These are phyloP conservation scores for Tremella mesenterica DNA, from an alignment of 768 basidiomycete genomes.

Conservation along the genomic window DNA sequence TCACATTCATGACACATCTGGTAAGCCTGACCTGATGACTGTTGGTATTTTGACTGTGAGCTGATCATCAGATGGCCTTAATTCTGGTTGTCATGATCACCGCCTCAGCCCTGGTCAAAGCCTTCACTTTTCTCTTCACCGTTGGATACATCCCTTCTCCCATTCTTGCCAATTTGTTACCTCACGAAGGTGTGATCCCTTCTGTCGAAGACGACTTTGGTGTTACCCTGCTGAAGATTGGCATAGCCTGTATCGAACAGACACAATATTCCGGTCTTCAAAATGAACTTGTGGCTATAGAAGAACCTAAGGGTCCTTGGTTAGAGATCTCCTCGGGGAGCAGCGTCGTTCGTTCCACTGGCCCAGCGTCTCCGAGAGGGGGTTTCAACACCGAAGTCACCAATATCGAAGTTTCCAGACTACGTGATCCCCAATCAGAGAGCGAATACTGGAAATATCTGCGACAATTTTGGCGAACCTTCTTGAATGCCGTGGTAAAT, in stretches of 20 bases:
- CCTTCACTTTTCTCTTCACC: slow-evolving; percentile 33
- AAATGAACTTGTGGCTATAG: slow-evolving; percentile 28
- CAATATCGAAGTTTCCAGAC: slow-evolving; percentile 23
- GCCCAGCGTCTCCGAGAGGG: neutral
- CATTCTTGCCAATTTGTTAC: slow-evolving; percentile 24
- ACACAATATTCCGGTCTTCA: slow-evolving; percentile 35
- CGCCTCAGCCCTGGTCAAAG: slow-evolving; percentile 24
- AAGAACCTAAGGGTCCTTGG: slow-evolving; percentile 23
- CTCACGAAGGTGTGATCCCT: slow-evolving; percentile 31
- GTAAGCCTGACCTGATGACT: slow-evolving; percentile 20
- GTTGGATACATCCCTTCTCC: slow-evolving; percentile 35
- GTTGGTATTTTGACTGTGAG: too few relatives aligned
- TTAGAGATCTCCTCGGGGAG: slow-evolving; percentile 20
- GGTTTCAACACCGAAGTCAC: slow-evolving; percentile 34
- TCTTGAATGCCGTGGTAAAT: neutral
- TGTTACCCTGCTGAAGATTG: slow-evolving; percentile 33
- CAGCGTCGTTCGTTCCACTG: slow-evolving; percentile 15
- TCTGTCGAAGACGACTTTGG: slow-evolving; percentile 36
- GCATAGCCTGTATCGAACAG: slow-evolving; percentile 35
- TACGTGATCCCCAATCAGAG: slow-evolving; percentile 16
- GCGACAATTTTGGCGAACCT: slow-evolving; percentile 21
- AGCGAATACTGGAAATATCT: slow-evolving; percentile 20
- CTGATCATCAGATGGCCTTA: slow-evolving; percentile 23
- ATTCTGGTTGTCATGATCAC: slow-evolving; percentile 26
- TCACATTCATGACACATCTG: slow-evolving; percentile 38